Percentiles rank a stretch among this genome's conserved stretches.
Conservation (phyloP, 805 yeast genomes). For the Tetrapisispora namnaoensis region DNA sequence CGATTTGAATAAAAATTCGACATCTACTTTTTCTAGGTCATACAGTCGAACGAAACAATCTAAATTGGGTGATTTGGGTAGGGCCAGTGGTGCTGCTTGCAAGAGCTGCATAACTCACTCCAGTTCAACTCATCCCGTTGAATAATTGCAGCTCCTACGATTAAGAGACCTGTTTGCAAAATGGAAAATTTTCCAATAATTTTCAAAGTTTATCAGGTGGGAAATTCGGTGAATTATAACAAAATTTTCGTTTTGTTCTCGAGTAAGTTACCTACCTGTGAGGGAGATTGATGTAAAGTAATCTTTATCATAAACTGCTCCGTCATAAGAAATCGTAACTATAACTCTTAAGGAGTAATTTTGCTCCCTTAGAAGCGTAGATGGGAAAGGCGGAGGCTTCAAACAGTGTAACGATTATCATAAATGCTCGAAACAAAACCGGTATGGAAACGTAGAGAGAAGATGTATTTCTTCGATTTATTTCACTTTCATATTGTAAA, state of each 20-base stretch:
- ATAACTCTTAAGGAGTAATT: background rate
- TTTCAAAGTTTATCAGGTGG: conserved; percentile 22
- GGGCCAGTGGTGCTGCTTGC: background rate
- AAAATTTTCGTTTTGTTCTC: conserved; percentile 6
- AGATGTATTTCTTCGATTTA: too few species aligned
- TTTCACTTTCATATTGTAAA: background rate
- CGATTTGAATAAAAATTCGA: background rate
- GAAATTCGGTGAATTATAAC: conserved; percentile 32
- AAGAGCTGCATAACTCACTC: background rate
- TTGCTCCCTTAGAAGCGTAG: conserved; percentile 1
- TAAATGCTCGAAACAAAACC: background rate
- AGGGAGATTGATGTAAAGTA: conserved; percentile 10
- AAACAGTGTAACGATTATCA: background rate
- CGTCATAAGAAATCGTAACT: conserved; percentile 26
- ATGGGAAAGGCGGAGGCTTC: conserved; percentile 29
- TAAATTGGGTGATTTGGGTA: background rate
- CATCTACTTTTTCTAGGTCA: too few species aligned
- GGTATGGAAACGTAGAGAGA: background rate
- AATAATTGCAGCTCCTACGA: conserved; percentile 21
- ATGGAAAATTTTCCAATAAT: background rate
- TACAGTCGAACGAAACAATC: background rate
- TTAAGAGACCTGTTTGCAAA: conserved; percentile 22
- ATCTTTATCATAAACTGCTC: conserved; percentile 7
- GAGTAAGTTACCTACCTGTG: conserved; percentile 9
- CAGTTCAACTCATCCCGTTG: conserved; percentile 2